Base-by-base conservation (phyloP, 306 rosid genomes). In the Pyrus pyrifolia region DNA sequence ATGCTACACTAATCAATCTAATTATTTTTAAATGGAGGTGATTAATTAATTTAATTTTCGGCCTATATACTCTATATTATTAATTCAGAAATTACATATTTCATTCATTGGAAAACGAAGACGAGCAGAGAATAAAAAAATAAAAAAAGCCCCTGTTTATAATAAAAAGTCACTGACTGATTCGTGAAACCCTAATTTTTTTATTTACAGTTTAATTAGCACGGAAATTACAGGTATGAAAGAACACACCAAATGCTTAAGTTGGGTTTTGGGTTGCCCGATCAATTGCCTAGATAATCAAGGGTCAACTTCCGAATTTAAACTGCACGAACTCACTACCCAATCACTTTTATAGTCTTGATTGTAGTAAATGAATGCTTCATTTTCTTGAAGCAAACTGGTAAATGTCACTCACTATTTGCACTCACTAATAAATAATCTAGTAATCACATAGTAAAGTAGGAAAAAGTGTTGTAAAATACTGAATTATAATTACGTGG, bases 281-380 rank as follows among this genome's bases (percentile, higher is more conserved):
- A 83, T 35, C 65, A 85, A 83, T 85, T 81, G 71, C 76, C 80
- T 78, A 35, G 58, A 49, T 74, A 76, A 66, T 71, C 35, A 68
- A 17, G 68, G 84, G 96, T 87, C 93, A 90, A 90, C 88, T 77
- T 74, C 45, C 49, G 35, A 83, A 86, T 84, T 78, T 76, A 85
- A 68, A 68, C 31, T 76, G 85, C 84, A 77, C 75, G 86, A 60
- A 73, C 35, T 84, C 74, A 79, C n/a, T 38, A n/a, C 46, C 15
- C 14, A 73, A 29, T 42, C 55, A 33, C 23, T 33, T 78, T 60
- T 65, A 66, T 31, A 59, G 66, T 15, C 13, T 1, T 40, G 53
- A 65, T 53, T 67, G 53, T 76, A 12, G 12, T 14, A 33, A 58
- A 59, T 49, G 70, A 27, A 40, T 38, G 21, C 68, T 71, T 73